Evolutionary conservation across 2,329 filamentous ascomycete species (phyloP).

Genomic region (Emericellopsis atlantica): DNA sequence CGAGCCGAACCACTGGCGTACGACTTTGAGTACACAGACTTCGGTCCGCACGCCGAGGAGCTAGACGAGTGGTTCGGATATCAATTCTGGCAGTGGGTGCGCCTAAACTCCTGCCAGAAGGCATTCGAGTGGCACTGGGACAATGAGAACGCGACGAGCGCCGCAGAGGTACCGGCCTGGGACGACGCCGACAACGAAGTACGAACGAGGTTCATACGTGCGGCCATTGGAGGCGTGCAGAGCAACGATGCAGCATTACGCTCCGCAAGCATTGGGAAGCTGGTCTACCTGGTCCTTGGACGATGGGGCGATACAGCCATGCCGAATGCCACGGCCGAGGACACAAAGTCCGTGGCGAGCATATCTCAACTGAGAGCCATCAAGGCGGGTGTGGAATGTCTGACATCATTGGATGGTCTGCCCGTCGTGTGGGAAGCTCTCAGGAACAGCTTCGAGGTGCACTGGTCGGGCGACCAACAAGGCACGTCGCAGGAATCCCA

Average conservation of each 20-base stretch:
- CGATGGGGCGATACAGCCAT: conserved; percentile 59
- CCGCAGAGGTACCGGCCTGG: conserved; percentile 36
- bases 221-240: conserved; percentile 30
- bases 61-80: conserved; percentile 98
- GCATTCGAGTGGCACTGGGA: conserved; percentile 71
- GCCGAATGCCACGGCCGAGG: conserved; percentile 22
- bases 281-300: conserved; percentile 53
- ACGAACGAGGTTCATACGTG: conserved; percentile 42
- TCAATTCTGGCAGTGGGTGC: conserved; percentile 71
- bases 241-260: conserved; percentile 34
- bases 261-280: conserved; percentile 39
- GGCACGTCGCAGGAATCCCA: conserved; percentile 36
- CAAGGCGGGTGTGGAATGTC: conserved; percentile 35
- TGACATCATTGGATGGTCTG: conserved; percentile 38
- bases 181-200: conserved; percentile 46
- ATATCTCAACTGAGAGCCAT: conserved; percentile 46
- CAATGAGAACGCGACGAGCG: conserved; percentile 12
- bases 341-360: conserved; percentile 37
- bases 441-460: conserved; percentile 33
- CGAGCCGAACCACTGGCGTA: conserved; percentile 61
- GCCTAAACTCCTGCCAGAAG: conserved; percentile 61
- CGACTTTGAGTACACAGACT: conserved; percentile 72
- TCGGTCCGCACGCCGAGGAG: conserved; percentile 68
- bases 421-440: conserved; percentile 38
- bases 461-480: conserved; percentile 28